A percentile compares a stretch with the other conserved stretches of the same genome.
Evolutionary conservation across 1,284 basidiomycete species (phyloP).

Genomic region (Stygiomarasmius scandens): DNA sequence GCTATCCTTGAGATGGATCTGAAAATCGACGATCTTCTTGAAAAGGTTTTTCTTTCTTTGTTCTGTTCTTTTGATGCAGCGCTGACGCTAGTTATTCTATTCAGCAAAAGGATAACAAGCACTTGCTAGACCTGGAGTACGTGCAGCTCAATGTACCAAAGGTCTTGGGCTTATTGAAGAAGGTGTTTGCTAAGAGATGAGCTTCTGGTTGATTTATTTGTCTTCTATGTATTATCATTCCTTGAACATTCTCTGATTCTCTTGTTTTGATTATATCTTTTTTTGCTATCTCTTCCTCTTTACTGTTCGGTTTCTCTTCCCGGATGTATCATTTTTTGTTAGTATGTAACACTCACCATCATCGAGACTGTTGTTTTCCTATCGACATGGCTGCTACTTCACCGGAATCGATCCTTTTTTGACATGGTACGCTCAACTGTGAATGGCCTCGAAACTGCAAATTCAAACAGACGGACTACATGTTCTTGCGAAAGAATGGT

Average conservation of each 20-base stretch:
- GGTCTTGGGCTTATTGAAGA: slow-evolving; percentile 89
- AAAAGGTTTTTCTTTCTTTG: slow-evolving; percentile 69
- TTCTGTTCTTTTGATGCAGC: slow-evolving; percentile 7
- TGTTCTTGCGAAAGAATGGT: not conserved
- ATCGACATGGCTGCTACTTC: not conserved
- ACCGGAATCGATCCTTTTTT: not conserved
- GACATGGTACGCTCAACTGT: no score
- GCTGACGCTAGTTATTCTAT: slow-evolving; percentile 12
- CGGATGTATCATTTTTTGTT: slow-evolving; percentile 36
- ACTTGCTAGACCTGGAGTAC: slow-evolving; percentile 94
- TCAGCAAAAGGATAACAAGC: slow-evolving; percentile 98
- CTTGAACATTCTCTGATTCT: slow-evolving; percentile 14
- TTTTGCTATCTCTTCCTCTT: slow-evolving; percentile 21
- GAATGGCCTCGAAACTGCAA: no score
- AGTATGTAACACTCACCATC: slow-evolving; percentile 15
- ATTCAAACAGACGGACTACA: no score
- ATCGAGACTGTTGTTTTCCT: not conserved
- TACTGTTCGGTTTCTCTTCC: slow-evolving; percentile 18
- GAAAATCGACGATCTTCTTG: slow-evolving; percentile 97
- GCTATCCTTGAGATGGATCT: slow-evolving; percentile 99
- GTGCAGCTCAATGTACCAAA: slow-evolving; percentile 97
- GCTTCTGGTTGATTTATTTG: slow-evolving; percentile 23
- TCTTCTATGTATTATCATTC: slow-evolving; percentile 15
- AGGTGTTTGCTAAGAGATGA: slow-evolving; percentile 87
- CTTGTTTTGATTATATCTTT: slow-evolving; percentile 20